Evolutionary conservation across 2,329 filamentous ascomycete genomes (phyloP).

Genomic region (Botrytis elliptica): DNA sequence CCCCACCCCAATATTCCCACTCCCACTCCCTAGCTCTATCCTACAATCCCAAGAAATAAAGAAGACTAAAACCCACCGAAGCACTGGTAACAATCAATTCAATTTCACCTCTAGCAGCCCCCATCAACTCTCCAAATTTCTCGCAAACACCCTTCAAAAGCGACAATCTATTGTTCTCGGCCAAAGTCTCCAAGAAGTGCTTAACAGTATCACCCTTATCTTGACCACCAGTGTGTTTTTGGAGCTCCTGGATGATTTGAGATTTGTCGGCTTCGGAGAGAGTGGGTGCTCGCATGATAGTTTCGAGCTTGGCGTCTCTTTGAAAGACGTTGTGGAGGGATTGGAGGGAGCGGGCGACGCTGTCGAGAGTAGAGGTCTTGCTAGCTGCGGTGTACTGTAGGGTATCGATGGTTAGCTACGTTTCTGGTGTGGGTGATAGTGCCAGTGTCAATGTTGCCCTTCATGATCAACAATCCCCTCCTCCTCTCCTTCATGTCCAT

Average conservation of each 20-base stretch:
- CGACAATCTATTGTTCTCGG: slow-evolving; percentile 93
- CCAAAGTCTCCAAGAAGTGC: slow-evolving; percentile 88
- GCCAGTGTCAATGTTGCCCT: neutral
- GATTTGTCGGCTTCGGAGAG: slow-evolving; percentile 78
- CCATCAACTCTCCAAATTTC: slow-evolving; percentile 86
- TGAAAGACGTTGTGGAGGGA: slow-evolving; percentile 70
- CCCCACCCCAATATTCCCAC: neutral
- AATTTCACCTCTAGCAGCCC: slow-evolving; percentile 86
- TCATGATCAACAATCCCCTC: neutral
- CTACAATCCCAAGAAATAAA: neutral
- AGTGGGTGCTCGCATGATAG: slow-evolving; percentile 77
- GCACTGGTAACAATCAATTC: slow-evolving; percentile 91
- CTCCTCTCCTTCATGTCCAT: neutral
- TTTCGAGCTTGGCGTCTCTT: slow-evolving; percentile 77
- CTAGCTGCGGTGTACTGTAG: slow-evolving; percentile 88
- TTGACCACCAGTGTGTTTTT: slow-evolving; percentile 71
- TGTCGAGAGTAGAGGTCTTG: slow-evolving; percentile 83
- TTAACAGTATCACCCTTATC: slow-evolving; percentile 79
- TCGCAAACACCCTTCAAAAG: slow-evolving; percentile 77
- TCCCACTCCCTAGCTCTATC: neutral
- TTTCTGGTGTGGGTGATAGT: slow-evolving; percentile 11
- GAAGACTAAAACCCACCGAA: slow-evolving; percentile 58
- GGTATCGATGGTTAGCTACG: slow-evolving; percentile 13
- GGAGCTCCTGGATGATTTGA: slow-evolving; percentile 80
- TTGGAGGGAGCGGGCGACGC: slow-evolving; percentile 76